Conservation (phyloP, 1,284 basidiomycete genomes). For the Microbotryomycetes sp. region DNA sequence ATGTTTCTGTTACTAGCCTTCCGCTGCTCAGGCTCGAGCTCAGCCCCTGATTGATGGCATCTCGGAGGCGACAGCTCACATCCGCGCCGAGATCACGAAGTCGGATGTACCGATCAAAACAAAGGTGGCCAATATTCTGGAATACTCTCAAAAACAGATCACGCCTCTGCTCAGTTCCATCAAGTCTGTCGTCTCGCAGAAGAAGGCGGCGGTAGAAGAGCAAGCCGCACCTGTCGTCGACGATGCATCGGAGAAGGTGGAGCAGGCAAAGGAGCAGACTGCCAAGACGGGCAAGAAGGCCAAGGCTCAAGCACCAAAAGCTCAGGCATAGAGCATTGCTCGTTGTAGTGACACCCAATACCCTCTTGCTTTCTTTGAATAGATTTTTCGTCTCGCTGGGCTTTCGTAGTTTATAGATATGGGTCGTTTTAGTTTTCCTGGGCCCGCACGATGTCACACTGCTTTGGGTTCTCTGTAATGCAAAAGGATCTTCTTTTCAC, state of each 20-base stretch:
- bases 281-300: neutral
- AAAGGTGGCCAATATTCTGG: constrained; percentile 21
- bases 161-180: constrained; percentile 16
- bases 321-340: neutral
- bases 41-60: constrained; percentile 18
- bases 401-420: neutral
- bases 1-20: constrained; percentile 7
- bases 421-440: neutral
- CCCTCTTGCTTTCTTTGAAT: neutral
- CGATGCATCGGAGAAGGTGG: neutral
- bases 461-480: neutral
- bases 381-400: neutral
- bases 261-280: neutral
- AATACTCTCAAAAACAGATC: constrained; percentile 25
- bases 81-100: constrained; percentile 17
- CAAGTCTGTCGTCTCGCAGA: constrained; percentile 11
- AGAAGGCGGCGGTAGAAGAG: neutral
- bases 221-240: neutral
- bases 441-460: neutral
- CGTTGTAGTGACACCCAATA: too few species aligned
- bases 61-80: constrained; percentile 11
- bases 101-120: constrained; percentile 16
- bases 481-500: neutral
- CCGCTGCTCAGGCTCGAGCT: constrained; percentile 17
- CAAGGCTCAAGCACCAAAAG: neutral